A percentile compares a stretch with the other conserved stretches of the same genome.
Conservation (phyloP, 1,284 basidiomycete genomes). For the Pholiota adiposa region DNA sequence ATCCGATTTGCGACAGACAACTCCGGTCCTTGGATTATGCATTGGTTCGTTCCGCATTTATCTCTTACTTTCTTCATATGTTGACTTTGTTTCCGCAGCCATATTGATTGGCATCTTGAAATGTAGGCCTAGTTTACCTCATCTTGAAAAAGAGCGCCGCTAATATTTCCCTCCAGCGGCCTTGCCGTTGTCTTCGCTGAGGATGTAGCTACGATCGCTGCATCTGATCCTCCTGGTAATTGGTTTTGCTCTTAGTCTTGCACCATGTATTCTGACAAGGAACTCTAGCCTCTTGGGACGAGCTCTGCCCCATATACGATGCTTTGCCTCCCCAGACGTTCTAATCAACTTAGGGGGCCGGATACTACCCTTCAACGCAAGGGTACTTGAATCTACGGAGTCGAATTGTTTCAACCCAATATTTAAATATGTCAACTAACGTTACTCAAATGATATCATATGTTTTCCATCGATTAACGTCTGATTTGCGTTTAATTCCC, state of each 20-base stretch:
- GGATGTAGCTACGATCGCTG: not conserved
- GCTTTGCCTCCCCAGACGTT: not conserved
- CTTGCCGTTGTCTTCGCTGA: constrained; percentile 32
- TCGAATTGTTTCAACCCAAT: no score
- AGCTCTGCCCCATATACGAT: not conserved
- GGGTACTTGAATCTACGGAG: no score
- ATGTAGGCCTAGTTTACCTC: constrained; percentile 23
- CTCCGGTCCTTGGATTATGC: constrained; percentile 49
- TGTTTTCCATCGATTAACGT: no score
- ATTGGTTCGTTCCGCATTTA: constrained; percentile 37
- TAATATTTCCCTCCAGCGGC: constrained; percentile 23
- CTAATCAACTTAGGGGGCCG: no score
- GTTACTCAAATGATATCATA: no score
- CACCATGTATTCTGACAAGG: not conserved
- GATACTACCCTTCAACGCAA: no score
- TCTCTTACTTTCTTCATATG: not conserved
- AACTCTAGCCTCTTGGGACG: not conserved
- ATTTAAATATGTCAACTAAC: no score
- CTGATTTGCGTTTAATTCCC: no score
- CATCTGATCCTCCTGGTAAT: not conserved
- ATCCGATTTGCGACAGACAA: constrained; percentile 41
- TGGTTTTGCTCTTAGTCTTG: not conserved
- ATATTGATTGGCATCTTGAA: constrained; percentile 53
- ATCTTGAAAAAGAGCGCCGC: not conserved
- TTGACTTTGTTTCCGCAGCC: constrained; percentile 31